Evolutionary conservation across 2,329 filamentous ascomycete genomes (phyloP), one percentile per base, ranked within the genome.

Genomic region (Trichoderma brevicompactum): DNA sequence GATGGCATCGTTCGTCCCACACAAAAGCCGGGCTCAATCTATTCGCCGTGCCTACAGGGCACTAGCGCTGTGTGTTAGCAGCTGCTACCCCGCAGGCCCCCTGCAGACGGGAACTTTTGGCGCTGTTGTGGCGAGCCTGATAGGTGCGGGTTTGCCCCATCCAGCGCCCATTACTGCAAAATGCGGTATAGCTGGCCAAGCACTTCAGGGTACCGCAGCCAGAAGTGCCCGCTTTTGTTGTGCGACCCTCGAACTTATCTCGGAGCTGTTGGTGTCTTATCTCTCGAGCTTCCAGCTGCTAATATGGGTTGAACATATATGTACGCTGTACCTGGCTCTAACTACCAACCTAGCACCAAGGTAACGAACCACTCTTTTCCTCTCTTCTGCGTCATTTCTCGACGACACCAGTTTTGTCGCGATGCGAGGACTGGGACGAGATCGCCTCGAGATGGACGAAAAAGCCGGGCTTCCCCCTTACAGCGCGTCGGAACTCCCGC

Each of bases 391-490:
- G 19, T 17, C 56, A 13, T 19, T 61, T 49, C 23, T 36, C 32
- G n/a, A 2, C 3, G n/a, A 38, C n/a, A 3, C 13, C 12, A 7
- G 9, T 19, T 38, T 41, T 36, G 13, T 17, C 60, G 40, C 49
- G 32, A 63, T 40, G 15, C 38, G 28, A 36, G 48, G 48, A 48
- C 12, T 59, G 28, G 55, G 32, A 32, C 23, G 23, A 28, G 23
- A 46, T 15, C 17, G 32, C 46, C 28, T 36, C 32, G 28, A 15
- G 13, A 76, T 76, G 75, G 74, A 74, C 44, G 84, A 77, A 50
- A 82, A 83, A 72, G 75, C 71, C 55, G 74, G 74, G 13, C 76
- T 82, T 50, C 82, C 82, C 65, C 78, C 81, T 4, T 83, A 84
- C 69, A 79, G 76, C 69, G 76, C 75, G 9, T 69, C 73, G 19